phyloP scores from a whole-genome alignment of 1,284 basidiomycete genomes.

The Sporisorium scitamineum region DNA sequence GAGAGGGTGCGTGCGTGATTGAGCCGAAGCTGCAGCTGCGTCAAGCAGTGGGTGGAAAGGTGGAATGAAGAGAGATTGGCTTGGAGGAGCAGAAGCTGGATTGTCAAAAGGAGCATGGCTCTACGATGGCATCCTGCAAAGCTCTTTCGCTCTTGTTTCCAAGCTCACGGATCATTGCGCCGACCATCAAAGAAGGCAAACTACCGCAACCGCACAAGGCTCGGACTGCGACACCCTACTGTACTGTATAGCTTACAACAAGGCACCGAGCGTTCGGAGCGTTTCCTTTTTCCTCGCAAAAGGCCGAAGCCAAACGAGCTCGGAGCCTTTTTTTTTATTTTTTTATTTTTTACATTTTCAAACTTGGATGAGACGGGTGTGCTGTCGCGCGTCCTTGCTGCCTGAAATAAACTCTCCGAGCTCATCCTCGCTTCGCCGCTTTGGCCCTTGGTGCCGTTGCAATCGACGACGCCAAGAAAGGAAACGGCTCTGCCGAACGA shows the following conservation, averaged over 20 bases:
- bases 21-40: too few species aligned
- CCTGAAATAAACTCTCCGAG: background rate
- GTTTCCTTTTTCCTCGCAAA: background rate
- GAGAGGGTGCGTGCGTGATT: background rate
- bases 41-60: background rate
- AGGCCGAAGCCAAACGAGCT: background rate
- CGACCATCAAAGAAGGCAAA: background rate
- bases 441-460: background rate
- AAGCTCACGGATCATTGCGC: background rate
- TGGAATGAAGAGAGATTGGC: background rate
- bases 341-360: too few species aligned
- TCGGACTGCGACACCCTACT: background rate
- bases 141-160: background rate
- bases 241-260: too few species aligned
- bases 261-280: constrained; percentile 8
- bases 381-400: too few species aligned
- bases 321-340: constrained; percentile 16
- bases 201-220: background rate
- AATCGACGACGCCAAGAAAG: background rate
- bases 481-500: background rate
- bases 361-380: too few species aligned
- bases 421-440: background rate
- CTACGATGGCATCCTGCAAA: background rate
- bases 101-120: background rate
- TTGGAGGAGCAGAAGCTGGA: background rate